Evolutionary conservation across 495 filamentous ascomycete genomes (phyloP).

Genomic region (Penicillium parvum): DNA sequence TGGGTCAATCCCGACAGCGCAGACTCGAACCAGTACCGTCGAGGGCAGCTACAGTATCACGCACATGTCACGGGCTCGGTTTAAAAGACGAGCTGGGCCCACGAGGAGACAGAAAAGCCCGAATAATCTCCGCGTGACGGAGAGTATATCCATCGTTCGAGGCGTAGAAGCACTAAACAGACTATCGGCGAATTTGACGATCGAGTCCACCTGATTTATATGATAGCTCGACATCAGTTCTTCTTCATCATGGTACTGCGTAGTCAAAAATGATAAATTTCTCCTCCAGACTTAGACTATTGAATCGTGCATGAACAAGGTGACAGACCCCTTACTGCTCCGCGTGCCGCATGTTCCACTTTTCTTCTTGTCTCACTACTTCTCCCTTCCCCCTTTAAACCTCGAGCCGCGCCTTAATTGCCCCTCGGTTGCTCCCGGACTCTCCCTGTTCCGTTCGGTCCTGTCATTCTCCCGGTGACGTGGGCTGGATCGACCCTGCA

Average conservation of each 20-base stretch:
- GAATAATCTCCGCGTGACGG: constrained; percentile 24
- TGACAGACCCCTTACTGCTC: constrained; percentile 37
- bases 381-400: constrained; percentile 1
- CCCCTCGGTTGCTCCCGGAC: not conserved
- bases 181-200: constrained; percentile 18
- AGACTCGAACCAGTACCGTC: too few relatives aligned
- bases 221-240: too few relatives aligned
- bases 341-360: constrained; percentile 40
- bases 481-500: constrained; percentile 19
- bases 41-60: not conserved
- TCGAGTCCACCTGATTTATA: constrained; percentile 1
- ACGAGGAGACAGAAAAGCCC: constrained; percentile 14
- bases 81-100: constrained; percentile 2
- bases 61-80: not conserved
- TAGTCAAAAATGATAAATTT: too few relatives aligned
- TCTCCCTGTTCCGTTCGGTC: constrained; percentile 4
- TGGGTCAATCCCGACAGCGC: too few relatives aligned
- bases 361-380: not conserved
- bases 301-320: constrained; percentile 31
- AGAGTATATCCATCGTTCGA: not conserved
- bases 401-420: constrained; percentile 10
- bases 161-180: too few relatives aligned
- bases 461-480: constrained; percentile 13
- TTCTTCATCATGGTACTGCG: too few relatives aligned
- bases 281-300: constrained; percentile 21